phyloP scores from a whole-genome alignment of 345 rosid genomes.

The Zanthoxylum bungeanum region DNA sequence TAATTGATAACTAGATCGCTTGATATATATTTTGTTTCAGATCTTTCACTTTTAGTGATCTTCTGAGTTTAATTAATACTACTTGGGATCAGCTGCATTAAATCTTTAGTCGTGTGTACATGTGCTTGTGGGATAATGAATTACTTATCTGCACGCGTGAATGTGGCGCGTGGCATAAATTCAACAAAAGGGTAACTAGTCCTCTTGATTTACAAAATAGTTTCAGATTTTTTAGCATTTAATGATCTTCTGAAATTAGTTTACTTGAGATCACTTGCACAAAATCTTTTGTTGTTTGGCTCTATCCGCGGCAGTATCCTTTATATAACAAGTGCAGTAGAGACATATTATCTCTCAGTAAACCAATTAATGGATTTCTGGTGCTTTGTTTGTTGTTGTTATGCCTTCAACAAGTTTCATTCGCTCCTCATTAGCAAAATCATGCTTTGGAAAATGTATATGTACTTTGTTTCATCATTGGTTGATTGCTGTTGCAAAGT shows the following conservation, averaged over 20 bases:
- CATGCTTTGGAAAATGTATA: background rate
- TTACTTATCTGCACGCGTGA: no score
- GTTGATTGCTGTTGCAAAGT: background rate
- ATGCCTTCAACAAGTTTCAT: background rate
- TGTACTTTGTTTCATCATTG: background rate
- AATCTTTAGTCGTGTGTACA: background rate
- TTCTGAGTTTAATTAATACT: background rate
- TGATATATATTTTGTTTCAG: background rate
- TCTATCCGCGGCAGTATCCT: background rate
- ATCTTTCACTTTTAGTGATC: background rate
- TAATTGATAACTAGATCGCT: background rate
- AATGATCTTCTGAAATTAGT: background rate
- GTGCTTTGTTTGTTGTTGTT: background rate
- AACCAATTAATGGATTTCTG: background rate
- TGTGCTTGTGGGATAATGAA: no score
- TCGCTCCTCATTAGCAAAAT: background rate
- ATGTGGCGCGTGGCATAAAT: no score
- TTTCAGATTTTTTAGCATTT: background rate
- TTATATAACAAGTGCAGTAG: no score
- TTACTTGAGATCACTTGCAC: background rate
- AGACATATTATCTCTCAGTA: background rate
- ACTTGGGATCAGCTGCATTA: background rate
- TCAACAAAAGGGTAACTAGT: background rate
- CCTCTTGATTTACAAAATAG: background rate
- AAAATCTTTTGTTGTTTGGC: background rate